These are phyloP conservation scores for Dioszegia crocea DNA, from an alignment of 768 basidiomycete genomes.

Conservation along the genomic window DNA sequence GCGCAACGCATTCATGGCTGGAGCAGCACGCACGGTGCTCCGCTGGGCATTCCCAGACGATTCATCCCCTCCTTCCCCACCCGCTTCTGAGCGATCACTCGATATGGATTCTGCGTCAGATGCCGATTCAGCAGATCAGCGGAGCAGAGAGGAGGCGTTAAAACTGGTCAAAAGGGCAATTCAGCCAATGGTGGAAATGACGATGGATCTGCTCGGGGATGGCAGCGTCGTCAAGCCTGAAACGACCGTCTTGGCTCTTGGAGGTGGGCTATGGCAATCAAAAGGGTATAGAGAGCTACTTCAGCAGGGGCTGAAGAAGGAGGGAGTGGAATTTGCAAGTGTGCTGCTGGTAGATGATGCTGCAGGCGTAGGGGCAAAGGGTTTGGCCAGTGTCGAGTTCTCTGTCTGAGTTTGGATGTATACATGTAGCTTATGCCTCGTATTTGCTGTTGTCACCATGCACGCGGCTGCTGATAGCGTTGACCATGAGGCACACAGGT, in stretches of 20 bases:
- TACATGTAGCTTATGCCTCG: too few relatives aligned
- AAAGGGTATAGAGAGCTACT: constrained; percentile 32
- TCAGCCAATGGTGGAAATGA: constrained; percentile 31
- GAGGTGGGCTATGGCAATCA: constrained; percentile 42
- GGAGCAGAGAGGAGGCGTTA: constrained; percentile 18
- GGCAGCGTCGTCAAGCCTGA: constrained; percentile 18
- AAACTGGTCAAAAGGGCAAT: constrained; percentile 24
- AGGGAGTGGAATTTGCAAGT: constrained; percentile 25
- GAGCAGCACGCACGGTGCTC: constrained; percentile 36
- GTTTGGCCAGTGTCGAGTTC: constrained; percentile 28
- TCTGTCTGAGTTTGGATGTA: too few relatives aligned
- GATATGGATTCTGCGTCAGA: neutral
- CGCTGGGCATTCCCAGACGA: constrained; percentile 36
- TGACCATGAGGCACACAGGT: too few relatives aligned
- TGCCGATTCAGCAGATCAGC: neutral
- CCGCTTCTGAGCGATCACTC: constrained; percentile 5
- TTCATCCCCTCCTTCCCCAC: constrained; percentile 9
- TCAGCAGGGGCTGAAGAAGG: constrained; percentile 18
- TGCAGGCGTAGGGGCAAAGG: constrained; percentile 38
- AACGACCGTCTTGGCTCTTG: constrained; percentile 32
- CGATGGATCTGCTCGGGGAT: constrained; percentile 26
- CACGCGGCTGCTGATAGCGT: too few relatives aligned
- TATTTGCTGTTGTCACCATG: too few relatives aligned
- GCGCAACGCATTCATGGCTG: constrained; percentile 42
- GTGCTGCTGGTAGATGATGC: constrained; percentile 36